phyloP scores from a whole-genome alignment of 192 early-diverging fungal species.

The Coemansia sp. region DNA sequence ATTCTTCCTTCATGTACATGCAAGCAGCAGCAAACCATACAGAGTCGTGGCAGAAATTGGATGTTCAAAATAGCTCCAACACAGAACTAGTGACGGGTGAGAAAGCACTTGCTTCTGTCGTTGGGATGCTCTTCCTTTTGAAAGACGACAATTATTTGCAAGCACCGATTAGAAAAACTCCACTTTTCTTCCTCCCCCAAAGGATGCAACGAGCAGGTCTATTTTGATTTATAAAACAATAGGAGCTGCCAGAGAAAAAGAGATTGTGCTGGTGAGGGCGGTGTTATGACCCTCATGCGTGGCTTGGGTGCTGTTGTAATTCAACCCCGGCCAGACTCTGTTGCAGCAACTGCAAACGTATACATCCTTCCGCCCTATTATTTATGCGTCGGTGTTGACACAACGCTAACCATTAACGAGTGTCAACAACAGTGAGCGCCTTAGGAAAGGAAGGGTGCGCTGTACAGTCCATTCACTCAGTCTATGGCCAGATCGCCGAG shows the following conservation, averaged over 20 bases:
- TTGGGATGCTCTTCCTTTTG: not conserved
- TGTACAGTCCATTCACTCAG: not conserved
- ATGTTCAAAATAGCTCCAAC: not conserved
- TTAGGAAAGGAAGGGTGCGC: not conserved
- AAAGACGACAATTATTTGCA: conserved; percentile 6
- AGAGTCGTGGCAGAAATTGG: not conserved
- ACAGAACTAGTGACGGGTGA: not conserved
- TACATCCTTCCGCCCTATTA: not conserved
- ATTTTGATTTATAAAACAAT: not conserved
- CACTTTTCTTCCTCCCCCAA: not conserved
- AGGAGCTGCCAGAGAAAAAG: not conserved
- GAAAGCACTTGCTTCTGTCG: not conserved
- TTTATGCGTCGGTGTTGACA: not conserved
- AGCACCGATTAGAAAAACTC: not conserved
- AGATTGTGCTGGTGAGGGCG: not conserved
- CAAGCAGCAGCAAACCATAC: conserved; percentile 8
- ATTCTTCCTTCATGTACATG: not conserved
- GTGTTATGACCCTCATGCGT: conserved; percentile 6
- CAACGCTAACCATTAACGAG: not conserved
- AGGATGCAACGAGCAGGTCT: not conserved
- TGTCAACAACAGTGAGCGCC: not conserved
- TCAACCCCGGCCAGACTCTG: not conserved
- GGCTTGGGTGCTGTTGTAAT: conserved; percentile 30
- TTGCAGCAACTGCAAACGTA: not conserved
- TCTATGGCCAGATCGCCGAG: not conserved